These are phyloP conservation scores for Penicillium capsulatum DNA, from an alignment of 2,329 filamentous ascomycete genomes.

Conservation along the genomic window DNA sequence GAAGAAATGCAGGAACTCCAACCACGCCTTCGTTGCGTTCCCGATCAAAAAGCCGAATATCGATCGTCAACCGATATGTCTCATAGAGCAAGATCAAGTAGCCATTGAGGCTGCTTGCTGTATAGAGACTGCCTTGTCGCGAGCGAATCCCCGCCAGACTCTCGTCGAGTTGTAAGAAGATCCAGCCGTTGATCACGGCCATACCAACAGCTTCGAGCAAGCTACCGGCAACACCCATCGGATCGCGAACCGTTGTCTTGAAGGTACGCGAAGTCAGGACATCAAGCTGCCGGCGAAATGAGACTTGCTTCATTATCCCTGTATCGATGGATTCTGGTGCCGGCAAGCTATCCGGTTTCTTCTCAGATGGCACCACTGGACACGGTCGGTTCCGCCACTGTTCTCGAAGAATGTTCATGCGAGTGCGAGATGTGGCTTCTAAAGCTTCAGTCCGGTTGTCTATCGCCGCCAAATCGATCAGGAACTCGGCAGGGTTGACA, in stretches of 20 bases:
- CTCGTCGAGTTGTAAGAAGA: slow-evolving; percentile 63
- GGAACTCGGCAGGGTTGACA: slow-evolving; percentile 72
- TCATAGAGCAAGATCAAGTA: slow-evolving; percentile 75
- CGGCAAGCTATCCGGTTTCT: background rate
- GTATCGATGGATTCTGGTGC: slow-evolving; percentile 1
- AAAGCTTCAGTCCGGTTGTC: slow-evolving; percentile 66
- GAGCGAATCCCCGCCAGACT: slow-evolving; percentile 70
- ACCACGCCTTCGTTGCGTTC: slow-evolving; percentile 71
- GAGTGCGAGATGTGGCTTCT: slow-evolving; percentile 55
- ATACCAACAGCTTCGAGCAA: slow-evolving; percentile 66
- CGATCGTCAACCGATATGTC: slow-evolving; percentile 68
- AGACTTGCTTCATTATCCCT: slow-evolving; percentile 44
- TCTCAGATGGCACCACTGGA: slow-evolving; percentile 1
- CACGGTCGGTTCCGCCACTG: slow-evolving; percentile 49
- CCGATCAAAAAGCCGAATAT: slow-evolving; percentile 71
- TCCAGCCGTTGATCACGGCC: slow-evolving; percentile 68
- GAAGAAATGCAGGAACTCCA: slow-evolving; percentile 62
- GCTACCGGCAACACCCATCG: slow-evolving; percentile 68
- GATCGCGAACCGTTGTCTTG: slow-evolving; percentile 69
- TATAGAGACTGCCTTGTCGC: slow-evolving; percentile 68
- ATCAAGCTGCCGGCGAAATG: slow-evolving; percentile 58
- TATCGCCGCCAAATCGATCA: slow-evolving; percentile 70
- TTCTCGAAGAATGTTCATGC: slow-evolving; percentile 59
- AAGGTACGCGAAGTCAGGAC: slow-evolving; percentile 67
- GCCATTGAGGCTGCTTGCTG: slow-evolving; percentile 65